phyloP scores from a whole-genome alignment of 106 monocot genomes.

The Allium fistulosum region DNA sequence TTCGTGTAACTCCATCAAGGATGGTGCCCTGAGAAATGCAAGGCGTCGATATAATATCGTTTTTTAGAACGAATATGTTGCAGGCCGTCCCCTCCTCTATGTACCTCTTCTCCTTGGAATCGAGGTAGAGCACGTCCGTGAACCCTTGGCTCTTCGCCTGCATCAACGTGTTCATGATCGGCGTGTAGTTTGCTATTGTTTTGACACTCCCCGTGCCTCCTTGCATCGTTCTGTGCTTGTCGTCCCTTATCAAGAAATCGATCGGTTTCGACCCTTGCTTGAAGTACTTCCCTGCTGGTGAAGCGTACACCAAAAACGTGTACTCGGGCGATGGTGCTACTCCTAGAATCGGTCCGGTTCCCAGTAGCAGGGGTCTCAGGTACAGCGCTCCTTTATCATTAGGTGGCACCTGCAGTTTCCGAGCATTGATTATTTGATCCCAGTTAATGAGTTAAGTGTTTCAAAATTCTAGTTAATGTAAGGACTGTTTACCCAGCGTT shows the following conservation, averaged over 20 bases:
- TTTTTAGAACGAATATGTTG: conserved; percentile 70
- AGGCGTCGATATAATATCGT: too few relatives aligned
- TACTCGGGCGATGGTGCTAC: conserved; percentile 77
- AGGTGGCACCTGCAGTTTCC: conserved; percentile 53
- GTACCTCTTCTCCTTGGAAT: conserved; percentile 51
- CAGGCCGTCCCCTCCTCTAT: conserved; percentile 78
- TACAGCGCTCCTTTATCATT: conserved; percentile 76
- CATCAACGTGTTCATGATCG: conserved; percentile 9
- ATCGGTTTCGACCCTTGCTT: too few relatives aligned
- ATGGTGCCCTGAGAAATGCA: too few relatives aligned
- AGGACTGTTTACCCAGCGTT: conserved; percentile 34
- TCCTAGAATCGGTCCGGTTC: conserved; percentile 73
- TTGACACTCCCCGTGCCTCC: too few relatives aligned
- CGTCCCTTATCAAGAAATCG: too few relatives aligned
- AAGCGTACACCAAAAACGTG: conserved; percentile 66
- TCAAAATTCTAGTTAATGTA: background rate
- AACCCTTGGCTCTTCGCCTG: conserved; percentile 13
- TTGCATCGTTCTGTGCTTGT: too few relatives aligned
- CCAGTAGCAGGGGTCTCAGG: conserved; percentile 77
- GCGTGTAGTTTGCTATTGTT: too few relatives aligned
- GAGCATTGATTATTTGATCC: background rate
- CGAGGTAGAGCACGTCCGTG: conserved; percentile 24
- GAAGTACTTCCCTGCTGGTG: conserved; percentile 40
- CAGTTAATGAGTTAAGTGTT: background rate
- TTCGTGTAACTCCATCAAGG: too few relatives aligned